Conservation (phyloP, 331 rosid genomes). For the Arachis monticola region DNA sequence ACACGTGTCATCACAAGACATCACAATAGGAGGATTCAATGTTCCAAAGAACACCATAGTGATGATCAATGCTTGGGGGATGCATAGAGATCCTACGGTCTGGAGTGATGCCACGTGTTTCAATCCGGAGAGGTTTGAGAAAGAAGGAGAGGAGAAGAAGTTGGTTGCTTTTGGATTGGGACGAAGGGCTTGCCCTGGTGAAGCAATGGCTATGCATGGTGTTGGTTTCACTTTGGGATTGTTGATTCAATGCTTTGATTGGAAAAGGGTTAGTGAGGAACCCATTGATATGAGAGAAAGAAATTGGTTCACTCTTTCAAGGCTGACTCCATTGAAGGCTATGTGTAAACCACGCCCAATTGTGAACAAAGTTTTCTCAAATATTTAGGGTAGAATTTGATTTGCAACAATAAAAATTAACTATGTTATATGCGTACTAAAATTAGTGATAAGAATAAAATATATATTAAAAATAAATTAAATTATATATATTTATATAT, state of each 20-base stretch:
- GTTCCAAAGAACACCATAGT: conserved; percentile 48
- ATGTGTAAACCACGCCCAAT: conserved; percentile 43
- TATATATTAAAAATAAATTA: no score
- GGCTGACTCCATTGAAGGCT: conserved; percentile 31
- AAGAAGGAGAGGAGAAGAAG: conserved; percentile 27
- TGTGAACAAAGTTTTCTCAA: conserved; percentile 10
- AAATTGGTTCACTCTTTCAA: conserved; percentile 47
- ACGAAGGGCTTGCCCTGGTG: conserved; percentile 38
- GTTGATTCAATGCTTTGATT: conserved; percentile 15
- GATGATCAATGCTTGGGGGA: conserved; percentile 45
- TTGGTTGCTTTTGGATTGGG: conserved; percentile 54
- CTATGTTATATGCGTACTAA: no score
- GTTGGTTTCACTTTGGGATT: conserved; percentile 25
- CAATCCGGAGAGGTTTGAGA: conserved; percentile 54
- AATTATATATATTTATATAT: no score
- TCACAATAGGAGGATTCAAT: conserved; percentile 40
- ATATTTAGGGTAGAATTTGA: no score
- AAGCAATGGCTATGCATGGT: conserved; percentile 10
- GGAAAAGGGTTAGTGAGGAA: conserved; percentile 44
- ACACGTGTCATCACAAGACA: conserved; percentile 50
- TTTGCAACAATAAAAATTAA: no score
- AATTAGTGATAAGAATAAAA: no score
- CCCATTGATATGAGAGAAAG: conserved; percentile 53
- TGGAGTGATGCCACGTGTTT: conserved; percentile 52
- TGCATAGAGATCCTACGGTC: conserved; percentile 37